Evolutionary conservation across 2,329 filamentous ascomycete genomes (phyloP).

Genomic region (Zymoseptoria pseudotritici): DNA sequence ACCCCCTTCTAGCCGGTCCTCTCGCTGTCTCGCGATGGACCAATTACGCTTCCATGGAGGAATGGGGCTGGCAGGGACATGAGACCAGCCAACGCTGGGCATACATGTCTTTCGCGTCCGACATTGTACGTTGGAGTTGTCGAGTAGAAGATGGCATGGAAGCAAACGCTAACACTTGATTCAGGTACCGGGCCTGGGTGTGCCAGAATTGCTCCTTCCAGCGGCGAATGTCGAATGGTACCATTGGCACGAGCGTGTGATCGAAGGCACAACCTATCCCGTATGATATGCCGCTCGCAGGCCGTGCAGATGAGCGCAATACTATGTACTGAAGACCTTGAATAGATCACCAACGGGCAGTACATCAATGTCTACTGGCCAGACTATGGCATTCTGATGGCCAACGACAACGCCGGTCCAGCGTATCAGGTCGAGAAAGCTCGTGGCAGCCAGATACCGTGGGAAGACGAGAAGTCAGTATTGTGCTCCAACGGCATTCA

Average conservation of each 20-base stretch:
- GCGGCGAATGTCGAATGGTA: neutral
- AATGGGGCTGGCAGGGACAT: conserved; percentile 2
- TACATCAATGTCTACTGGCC: conserved; percentile 12
- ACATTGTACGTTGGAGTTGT: neutral
- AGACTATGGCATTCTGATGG: conserved; percentile 6
- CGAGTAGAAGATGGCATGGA: neutral
- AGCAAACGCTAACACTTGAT: neutral
- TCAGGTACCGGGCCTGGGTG: neutral
- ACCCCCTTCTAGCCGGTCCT: neutral
- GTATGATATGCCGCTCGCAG: neutral
- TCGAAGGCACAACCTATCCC: conserved; percentile 22
- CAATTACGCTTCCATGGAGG: neutral
- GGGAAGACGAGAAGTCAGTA: neutral
- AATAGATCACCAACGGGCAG: conserved; percentile 6
- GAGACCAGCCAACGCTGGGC: neutral
- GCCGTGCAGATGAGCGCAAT: neutral
- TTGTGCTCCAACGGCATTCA: neutral
- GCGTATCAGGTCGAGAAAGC: conserved; percentile 1
- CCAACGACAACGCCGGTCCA: conserved; percentile 9
- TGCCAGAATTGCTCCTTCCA: neutral
- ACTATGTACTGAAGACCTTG: neutral
- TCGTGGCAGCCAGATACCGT: conserved; percentile 3
- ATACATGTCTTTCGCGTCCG: neutral
- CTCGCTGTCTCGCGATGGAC: neutral
- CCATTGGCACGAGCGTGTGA: conserved; percentile 22